Percentiles rank a stretch among this genome's conserved stretches.
These are phyloP conservation scores for Phytophthora pistaciae DNA, from an alignment of 352 stramenopile species.

Conservation along the genomic window DNA sequence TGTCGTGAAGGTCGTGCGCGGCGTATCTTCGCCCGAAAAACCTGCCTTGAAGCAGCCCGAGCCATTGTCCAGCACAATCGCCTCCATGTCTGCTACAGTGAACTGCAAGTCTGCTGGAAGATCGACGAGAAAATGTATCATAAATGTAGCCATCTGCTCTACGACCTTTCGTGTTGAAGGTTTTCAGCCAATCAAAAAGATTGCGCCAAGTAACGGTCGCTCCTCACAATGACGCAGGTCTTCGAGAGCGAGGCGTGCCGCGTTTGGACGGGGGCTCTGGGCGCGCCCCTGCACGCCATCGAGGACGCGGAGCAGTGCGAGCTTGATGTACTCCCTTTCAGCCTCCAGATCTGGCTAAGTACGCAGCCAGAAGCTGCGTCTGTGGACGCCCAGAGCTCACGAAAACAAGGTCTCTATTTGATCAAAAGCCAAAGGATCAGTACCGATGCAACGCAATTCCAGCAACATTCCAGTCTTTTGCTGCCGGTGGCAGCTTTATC, in stretches of 20 bases:
- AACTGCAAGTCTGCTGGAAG: background rate
- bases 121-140: constrained; percentile 26
- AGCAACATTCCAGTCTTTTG: constrained; percentile 35
- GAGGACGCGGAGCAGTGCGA: constrained; percentile 38
- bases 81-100: constrained; percentile 45
- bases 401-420: constrained; percentile 37
- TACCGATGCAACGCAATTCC: background rate
- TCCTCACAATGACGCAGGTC: constrained; percentile 17
- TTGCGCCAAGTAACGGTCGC: constrained; percentile 2
- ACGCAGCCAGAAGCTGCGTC: background rate
- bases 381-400: constrained; percentile 6
- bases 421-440: constrained; percentile 7
- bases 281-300: constrained; percentile 36
- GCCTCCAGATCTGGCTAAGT: constrained; percentile 38
- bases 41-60: constrained; percentile 86
- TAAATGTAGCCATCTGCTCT: constrained; percentile 31
- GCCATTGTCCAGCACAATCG: constrained; percentile 90
- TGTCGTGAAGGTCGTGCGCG: constrained; percentile 74
- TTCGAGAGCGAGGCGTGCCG: constrained; percentile 48
- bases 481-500: constrained; percentile 39
- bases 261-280: constrained; percentile 52
- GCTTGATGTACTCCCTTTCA: constrained; percentile 34
- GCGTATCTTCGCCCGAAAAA: constrained; percentile 87
- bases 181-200: constrained; percentile 35
- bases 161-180: constrained; percentile 40